Evolutionary conservation across 2,329 filamentous ascomycete species (phyloP).

Genomic region (Thermothelomyces thermophilus): DNA sequence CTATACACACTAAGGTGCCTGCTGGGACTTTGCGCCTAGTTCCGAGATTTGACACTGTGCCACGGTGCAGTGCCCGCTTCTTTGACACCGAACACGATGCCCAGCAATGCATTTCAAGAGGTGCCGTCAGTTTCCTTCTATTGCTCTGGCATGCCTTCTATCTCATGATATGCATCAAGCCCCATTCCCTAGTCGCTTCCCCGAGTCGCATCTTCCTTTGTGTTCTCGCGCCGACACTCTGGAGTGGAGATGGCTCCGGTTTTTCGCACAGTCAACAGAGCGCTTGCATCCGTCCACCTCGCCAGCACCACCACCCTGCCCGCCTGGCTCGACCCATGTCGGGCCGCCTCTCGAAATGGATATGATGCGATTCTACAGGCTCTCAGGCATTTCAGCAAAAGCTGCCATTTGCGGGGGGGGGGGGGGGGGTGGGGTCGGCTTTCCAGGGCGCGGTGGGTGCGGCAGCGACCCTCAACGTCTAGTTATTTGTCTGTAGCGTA

Average conservation of each 20-base stretch:
- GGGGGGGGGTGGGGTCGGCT: slow-evolving; percentile 1
- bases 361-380: slow-evolving; percentile 1
- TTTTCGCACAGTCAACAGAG: slow-evolving; percentile 16
- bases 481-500: not conserved
- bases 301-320: slow-evolving; percentile 11
- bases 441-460: not conserved
- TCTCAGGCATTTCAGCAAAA: not conserved
- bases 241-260: slow-evolving; percentile 1
- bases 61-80: slow-evolving; percentile 12
- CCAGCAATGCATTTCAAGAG: not conserved
- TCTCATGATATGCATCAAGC: not conserved
- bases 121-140: not conserved
- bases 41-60: slow-evolving; percentile 21
- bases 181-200: slow-evolving; percentile 7
- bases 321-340: slow-evolving; percentile 6
- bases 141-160: not conserved
- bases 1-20: slow-evolving; percentile 1
- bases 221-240: slow-evolving; percentile 3
- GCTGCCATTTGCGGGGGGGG: slow-evolving; percentile 5
- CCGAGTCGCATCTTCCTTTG: slow-evolving; percentile 14
- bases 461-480: not conserved
- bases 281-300: slow-evolving; percentile 15
- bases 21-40: slow-evolving; percentile 10
- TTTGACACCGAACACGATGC: not conserved
- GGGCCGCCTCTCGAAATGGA: slow-evolving; percentile 5